Evolutionary conservation across 495 filamentous ascomycete species (phyloP).

Genomic region (Aspergillus conjunctus): DNA sequence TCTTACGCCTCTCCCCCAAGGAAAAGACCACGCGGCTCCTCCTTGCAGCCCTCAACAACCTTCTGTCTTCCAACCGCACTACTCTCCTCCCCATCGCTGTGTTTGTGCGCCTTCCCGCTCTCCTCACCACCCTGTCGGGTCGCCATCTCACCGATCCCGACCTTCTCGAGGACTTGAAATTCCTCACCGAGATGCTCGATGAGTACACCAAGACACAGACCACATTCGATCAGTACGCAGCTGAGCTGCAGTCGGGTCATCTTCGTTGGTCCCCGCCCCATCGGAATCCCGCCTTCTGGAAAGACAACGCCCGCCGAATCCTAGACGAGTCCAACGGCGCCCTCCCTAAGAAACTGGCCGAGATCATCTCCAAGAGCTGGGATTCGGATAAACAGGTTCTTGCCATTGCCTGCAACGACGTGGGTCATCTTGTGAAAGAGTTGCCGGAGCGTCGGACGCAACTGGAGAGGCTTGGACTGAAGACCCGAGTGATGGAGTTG

Average conservation of each 20-base stretch:
- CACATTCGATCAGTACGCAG: conserved; percentile 93
- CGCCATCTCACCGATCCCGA: conserved; percentile 89
- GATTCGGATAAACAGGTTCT: conserved; percentile 93
- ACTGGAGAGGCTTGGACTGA: conserved; percentile 88
- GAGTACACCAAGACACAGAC: conserved; percentile 96
- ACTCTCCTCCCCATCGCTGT: conserved; percentile 80
- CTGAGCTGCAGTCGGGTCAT: conserved; percentile 85
- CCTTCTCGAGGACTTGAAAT: conserved; percentile 80
- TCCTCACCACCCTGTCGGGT: conserved; percentile 75
- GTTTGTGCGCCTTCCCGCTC: conserved; percentile 76
- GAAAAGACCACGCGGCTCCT: conserved; percentile 96
- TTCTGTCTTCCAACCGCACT: conserved; percentile 71
- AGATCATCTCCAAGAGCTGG: conserved; percentile 84
- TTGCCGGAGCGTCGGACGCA: conserved; percentile 80
- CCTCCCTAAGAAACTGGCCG: conserved; percentile 78
- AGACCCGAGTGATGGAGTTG: conserved; percentile 89
- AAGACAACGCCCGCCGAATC: conserved; percentile 90
- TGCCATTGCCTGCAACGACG: conserved; percentile 94
- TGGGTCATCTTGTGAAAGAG: conserved; percentile 86
- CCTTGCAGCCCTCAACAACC: conserved; percentile 84
- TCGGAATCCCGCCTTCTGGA: conserved; percentile 88
- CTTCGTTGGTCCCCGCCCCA: conserved; percentile 96
- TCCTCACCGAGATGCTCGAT: conserved; percentile 75
- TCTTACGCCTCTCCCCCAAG: conserved; percentile 90
- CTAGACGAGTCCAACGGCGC: conserved; percentile 81